Percentiles rank a stretch among this genome's conserved stretches.
Conservation (phyloP, 331 rosid genomes). For the Stylosanthes scabra region DNA sequence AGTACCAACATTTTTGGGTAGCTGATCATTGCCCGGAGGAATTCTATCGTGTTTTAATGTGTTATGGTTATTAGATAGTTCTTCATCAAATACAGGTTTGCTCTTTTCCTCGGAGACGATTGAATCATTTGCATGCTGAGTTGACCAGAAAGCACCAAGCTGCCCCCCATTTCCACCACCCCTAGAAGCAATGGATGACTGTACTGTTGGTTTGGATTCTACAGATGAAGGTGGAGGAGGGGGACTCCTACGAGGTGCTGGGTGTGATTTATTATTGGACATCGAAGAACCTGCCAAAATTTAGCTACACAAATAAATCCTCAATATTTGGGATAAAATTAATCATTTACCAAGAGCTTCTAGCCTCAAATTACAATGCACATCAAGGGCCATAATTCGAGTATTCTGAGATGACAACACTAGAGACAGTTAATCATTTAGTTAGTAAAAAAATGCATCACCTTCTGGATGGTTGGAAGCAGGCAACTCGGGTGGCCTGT, state of each 20-base stretch:
- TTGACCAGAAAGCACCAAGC: constrained; percentile 93
- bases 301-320: constrained; percentile 18
- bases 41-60: constrained; percentile 51
- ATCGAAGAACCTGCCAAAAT: constrained; percentile 58
- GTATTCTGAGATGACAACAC: constrained; percentile 4
- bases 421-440: not conserved
- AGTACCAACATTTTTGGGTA: constrained; percentile 51
- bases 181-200: constrained; percentile 52
- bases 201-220: constrained; percentile 69
- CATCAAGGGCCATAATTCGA: constrained; percentile 25
- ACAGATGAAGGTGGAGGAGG: constrained; percentile 75
- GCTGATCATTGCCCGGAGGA: constrained; percentile 54
- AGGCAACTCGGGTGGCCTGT: constrained; percentile 67
- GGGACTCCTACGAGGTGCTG: constrained; percentile 75
- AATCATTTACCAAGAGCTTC: constrained; percentile 3
- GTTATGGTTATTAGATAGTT: constrained; percentile 52
- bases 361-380: constrained; percentile 2
- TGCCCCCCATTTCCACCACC: constrained; percentile 66
- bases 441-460: constrained; percentile 27
- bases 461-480: constrained; percentile 67
- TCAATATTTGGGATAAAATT: constrained; percentile 3
- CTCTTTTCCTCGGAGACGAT: constrained; percentile 50
- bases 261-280: constrained; percentile 56
- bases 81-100: constrained; percentile 71
- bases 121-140: constrained; percentile 71